Percentiles rank a stretch among this genome's conserved stretches.
Evolutionary conservation across 2,329 filamentous ascomycete genomes (phyloP).

Genomic region (Pseudocercospora vitis): DNA sequence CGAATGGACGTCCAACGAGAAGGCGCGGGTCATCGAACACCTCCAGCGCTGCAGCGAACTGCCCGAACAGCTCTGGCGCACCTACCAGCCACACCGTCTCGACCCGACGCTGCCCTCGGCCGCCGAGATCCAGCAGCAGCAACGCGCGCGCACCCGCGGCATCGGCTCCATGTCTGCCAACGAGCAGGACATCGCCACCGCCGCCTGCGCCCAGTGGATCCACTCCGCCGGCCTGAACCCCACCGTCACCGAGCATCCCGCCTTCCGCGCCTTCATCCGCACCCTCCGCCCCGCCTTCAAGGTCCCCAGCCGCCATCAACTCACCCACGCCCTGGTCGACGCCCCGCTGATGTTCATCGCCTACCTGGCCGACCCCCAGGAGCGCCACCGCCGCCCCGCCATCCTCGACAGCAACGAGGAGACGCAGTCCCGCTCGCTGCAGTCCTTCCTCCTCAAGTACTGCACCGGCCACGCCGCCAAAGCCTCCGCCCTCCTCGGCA

Average conservation of each 20-base stretch:
- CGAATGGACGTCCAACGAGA: slow-evolving; percentile 31
- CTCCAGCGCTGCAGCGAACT: slow-evolving; percentile 28
- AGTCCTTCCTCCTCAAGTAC: slow-evolving; percentile 30
- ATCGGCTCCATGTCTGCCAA: slow-evolving; percentile 28
- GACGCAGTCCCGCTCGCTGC: slow-evolving; percentile 27
- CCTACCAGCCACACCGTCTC: slow-evolving; percentile 29
- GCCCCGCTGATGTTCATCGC: slow-evolving; percentile 30
- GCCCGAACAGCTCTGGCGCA: slow-evolving; percentile 28
- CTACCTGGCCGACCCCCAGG: slow-evolving; percentile 28
- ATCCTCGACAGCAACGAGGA: slow-evolving; percentile 30
- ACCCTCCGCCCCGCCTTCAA: slow-evolving; percentile 28
- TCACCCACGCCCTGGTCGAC: slow-evolving; percentile 28
- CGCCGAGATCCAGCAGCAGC: slow-evolving; percentile 28
- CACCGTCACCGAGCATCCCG: slow-evolving; percentile 26
- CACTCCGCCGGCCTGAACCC: slow-evolving; percentile 23
- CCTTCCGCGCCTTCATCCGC: slow-evolving; percentile 26
- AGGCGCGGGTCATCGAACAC: slow-evolving; percentile 29
- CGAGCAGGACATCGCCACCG: slow-evolving; percentile 28
- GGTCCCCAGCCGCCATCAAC: slow-evolving; percentile 23
- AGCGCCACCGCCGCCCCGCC: slow-evolving; percentile 27
- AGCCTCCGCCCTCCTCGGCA: slow-evolving; percentile 22
- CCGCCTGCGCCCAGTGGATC: slow-evolving; percentile 29
- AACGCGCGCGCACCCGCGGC: slow-evolving; percentile 27
- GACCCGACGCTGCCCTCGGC: slow-evolving; percentile 28
- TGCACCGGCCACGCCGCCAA: slow-evolving; percentile 24